Evolutionary conservation across 805 yeast species (phyloP), one percentile per base, ranked within the genome.

Genomic region (Tetrapisispora iriomotensis): DNA sequence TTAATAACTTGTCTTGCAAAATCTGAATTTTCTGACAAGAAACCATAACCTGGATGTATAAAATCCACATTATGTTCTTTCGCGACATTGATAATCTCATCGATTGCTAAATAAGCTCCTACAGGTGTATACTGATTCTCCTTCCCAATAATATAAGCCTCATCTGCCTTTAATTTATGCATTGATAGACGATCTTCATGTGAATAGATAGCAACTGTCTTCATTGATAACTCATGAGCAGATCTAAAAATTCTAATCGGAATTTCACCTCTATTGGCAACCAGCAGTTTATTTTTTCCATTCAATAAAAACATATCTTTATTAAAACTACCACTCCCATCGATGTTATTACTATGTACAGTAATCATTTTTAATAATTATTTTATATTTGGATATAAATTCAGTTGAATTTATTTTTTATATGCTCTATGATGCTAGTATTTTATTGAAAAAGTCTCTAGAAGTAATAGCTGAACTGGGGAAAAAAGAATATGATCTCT

Each of bases 211-310:
- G 96, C 97, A 30, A 90, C 96, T 0, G 97, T 88, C 57, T 83
- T 86, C 95, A 90, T 84, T 15, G 94, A 81, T 56, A 88, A 71
- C 64, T 88, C 97, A 65, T 90, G 96, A 43, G 97, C 97, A 29
- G 96, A 81, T 65, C 97, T 75, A 67, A 88, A 88, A 60, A 88
- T 87, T 65, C 90, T 66, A 54, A 79, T 78, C 32, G 88, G 88
- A 53, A 80, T 80, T 61, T 82, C 88, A 50, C 88, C 90, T 66
- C 90, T 69, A 67, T 80, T 80, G 47, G 88, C 87, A 36, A 82
- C 88, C 48, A 82, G 66, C 55, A 81, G 72, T 68, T 77, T 76
- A 61, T 60, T 61, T 34, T 62, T 53, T 40, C 58, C 50, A 24
- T 68, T 67, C 40, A 62, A 45, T 17, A 66, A 48, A 42, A 48